A percentile compares a stretch with the other conserved stretches of the same genome.
These are phyloP conservation scores for Coemansia sp. DNA, from an alignment of 192 early-diverging fungal species.

Conservation along the genomic window DNA sequence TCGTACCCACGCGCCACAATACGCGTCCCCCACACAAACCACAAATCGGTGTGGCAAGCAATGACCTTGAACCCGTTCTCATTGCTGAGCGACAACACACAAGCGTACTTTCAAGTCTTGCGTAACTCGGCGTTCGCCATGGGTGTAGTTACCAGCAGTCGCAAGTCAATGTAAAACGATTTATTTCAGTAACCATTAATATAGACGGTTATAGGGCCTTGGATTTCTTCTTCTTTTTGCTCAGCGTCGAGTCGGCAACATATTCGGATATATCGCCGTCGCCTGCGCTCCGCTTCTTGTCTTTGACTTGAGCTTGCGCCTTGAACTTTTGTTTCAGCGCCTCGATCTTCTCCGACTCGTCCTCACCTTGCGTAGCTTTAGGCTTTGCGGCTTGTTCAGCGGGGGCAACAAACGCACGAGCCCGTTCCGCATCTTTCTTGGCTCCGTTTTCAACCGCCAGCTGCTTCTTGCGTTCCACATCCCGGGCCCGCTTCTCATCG, in stretches of 20 bases:
- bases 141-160: slow-evolving; percentile 34
- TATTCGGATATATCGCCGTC: slow-evolving; percentile 18
- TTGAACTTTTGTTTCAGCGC: slow-evolving; percentile 51
- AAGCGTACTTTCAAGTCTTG: slow-evolving; percentile 33
- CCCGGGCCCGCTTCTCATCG: slow-evolving; percentile 63
- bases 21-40: slow-evolving; percentile 35
- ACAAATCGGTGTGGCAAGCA: slow-evolving; percentile 49
- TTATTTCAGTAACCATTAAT: neutral
- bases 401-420: slow-evolving; percentile 80
- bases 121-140: slow-evolving; percentile 44
- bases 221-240: slow-evolving; percentile 16
- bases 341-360: slow-evolving; percentile 44
- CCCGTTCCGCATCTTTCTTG: slow-evolving; percentile 70
- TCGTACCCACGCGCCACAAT: slow-evolving; percentile 21
- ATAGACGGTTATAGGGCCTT: neutral
- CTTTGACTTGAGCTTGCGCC: slow-evolving; percentile 27
- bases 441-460: slow-evolving; percentile 66
- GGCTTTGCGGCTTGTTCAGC: slow-evolving; percentile 51
- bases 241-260: slow-evolving; percentile 3
- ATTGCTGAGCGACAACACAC: slow-evolving; percentile 11
- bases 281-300: slow-evolving; percentile 19
- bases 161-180: neutral
- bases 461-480: slow-evolving; percentile 64
- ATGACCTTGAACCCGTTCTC: slow-evolving; percentile 31
- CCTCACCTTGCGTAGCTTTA: neutral